Conservation (phyloP, 768 basidiomycete species). For the Podaxis sp. region DNA sequence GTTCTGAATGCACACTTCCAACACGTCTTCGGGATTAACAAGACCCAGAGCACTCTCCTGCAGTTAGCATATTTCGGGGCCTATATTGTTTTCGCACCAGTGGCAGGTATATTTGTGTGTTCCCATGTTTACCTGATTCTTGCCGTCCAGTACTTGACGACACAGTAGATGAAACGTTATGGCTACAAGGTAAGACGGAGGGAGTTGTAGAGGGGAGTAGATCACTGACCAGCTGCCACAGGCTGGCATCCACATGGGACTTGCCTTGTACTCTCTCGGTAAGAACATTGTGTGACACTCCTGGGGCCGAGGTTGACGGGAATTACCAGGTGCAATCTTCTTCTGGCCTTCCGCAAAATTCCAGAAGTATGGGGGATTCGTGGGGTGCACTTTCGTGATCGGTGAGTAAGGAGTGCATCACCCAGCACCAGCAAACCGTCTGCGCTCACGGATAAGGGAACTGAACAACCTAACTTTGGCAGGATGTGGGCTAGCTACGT, state of each 20-base stretch:
- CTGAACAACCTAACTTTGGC: constrained; percentile 8
- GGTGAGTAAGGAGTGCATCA: constrained; percentile 27
- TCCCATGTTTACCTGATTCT: neutral
- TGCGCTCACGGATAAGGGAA: neutral
- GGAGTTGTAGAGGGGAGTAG: neutral
- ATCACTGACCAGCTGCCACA: constrained; percentile 10
- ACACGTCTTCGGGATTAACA: constrained; percentile 58
- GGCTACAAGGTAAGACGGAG: constrained; percentile 58
- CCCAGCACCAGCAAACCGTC: neutral
- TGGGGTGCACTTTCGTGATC: constrained; percentile 69
- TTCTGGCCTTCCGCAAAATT: constrained; percentile 78
- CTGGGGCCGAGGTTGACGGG: neutral
- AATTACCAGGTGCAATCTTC: constrained; percentile 55
- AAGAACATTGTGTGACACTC: constrained; percentile 8
- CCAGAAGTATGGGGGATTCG: constrained; percentile 66
- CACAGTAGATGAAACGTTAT: constrained; percentile 46
- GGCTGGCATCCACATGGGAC: constrained; percentile 59
- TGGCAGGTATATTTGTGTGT: constrained; percentile 54
- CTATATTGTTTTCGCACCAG: constrained; percentile 56
- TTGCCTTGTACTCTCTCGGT: constrained; percentile 55
- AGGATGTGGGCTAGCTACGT: constrained; percentile 63
- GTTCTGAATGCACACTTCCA: constrained; percentile 75
- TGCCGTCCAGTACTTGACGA: neutral
- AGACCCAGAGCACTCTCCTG: constrained; percentile 68
- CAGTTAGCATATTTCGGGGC: constrained; percentile 74